Evolutionary conservation across 1,284 basidiomycete species (phyloP), one percentile per base, ranked within the genome.

Genomic region (Agroathelia rolfsii): DNA sequence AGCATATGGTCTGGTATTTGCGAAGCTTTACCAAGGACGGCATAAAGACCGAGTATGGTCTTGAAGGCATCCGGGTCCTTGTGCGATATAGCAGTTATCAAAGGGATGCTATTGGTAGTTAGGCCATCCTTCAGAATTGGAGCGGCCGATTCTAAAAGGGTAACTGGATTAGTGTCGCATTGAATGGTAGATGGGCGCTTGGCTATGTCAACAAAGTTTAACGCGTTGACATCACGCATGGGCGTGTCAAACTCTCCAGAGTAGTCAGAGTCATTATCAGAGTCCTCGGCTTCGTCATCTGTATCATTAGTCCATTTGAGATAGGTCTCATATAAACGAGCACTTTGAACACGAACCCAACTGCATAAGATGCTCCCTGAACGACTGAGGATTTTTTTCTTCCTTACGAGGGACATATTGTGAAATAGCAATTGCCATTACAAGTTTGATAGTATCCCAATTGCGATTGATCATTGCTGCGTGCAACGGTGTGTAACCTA

Each of bases 381-480:
- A n/a, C n/a, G n/a, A n/a, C n/a, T n/a, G n/a, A n/a, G n/a, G n/a
- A n/a, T 52, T 52, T 30, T 28, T 39, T 5, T 57, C 49, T 2
- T 55, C 48, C 4, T 62, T 55, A 0, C 55, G 44, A 2, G 61
- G 55, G 13, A 61, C 51, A 40, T 72, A 69, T 45, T 76, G 72
- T 4, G 71, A 64, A 5, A 51, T 49, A 6, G 68, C 61, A 37
- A 75, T 72, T 1, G 66, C 64, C 23, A 75, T 46, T 7, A 76
- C 57, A 6, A 75, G 50, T 12, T 60, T 61, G 1, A 68, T 72
- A 2, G 71, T 71, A 3, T 60, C 55, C 72, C 72, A 76, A 14
- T 59, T 61, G 7, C 66, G 58, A 7, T 57, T 59, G 14, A 49
- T 44, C 13, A 73, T 39, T 2, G 72, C 72, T 11, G 67, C 61